Evolutionary conservation across 805 yeast species (phyloP).

Genomic region (Yamadazyma kitorensis): DNA sequence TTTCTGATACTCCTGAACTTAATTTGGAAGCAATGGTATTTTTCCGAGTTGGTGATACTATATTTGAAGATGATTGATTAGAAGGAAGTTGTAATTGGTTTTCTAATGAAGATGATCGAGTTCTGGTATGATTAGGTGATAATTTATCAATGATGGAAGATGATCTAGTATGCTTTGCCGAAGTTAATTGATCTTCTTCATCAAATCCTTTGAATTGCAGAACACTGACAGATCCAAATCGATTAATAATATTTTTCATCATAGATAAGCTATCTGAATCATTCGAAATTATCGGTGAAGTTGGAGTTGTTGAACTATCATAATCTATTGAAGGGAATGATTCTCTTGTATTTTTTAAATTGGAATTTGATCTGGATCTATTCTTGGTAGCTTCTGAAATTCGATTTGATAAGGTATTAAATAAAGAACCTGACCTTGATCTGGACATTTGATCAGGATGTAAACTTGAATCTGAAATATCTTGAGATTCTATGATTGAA

Average conservation of each 20-base stretch:
- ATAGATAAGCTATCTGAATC: constrained; percentile 20
- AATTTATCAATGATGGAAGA: constrained; percentile 25
- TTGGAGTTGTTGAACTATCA: constrained; percentile 3
- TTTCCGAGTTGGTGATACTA: constrained; percentile 20
- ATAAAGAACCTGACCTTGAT: constrained; percentile 38
- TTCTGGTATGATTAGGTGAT: constrained; percentile 37
- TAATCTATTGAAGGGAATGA: constrained; percentile 22
- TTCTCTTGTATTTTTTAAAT: constrained; percentile 24
- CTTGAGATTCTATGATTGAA: background rate
- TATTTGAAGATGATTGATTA: constrained; percentile 9
- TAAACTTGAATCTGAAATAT: too few relatives aligned
- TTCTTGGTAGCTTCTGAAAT: constrained; percentile 27
- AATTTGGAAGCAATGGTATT: constrained; percentile 37
- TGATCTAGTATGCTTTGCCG: constrained; percentile 15
- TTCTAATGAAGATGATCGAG: constrained; percentile 34
- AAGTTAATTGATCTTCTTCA: constrained; percentile 11
- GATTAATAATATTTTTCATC: constrained; percentile 35
- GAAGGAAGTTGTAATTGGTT: background rate
- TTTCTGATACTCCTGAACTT: constrained; percentile 39
- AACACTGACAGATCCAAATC: constrained; percentile 30
- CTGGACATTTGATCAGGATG: too few relatives aligned
- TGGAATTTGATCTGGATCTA: constrained; percentile 31
- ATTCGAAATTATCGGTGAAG: constrained; percentile 12
- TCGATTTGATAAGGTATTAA: constrained; percentile 32
- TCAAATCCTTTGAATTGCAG: constrained; percentile 19